phyloP scores from a whole-genome alignment of 768 basidiomycete genomes.

The Agrocybe praecox region DNA sequence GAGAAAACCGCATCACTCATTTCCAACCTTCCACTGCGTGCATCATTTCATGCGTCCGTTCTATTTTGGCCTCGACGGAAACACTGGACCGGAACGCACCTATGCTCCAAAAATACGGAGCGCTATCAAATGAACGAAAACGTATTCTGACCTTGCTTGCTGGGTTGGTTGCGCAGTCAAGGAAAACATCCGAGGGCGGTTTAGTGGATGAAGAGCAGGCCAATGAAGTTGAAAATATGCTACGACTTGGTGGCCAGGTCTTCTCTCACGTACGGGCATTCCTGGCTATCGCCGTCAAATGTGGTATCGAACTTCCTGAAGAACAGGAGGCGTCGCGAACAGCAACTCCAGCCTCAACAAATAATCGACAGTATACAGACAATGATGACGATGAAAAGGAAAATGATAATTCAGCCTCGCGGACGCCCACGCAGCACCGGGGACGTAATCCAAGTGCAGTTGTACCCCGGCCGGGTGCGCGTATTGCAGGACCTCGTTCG shows the following conservation, averaged over 20 bases:
- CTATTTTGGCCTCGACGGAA: constrained; percentile 80
- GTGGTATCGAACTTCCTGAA: constrained; percentile 70
- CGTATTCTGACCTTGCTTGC: constrained; percentile 81
- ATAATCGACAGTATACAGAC: constrained; percentile 16
- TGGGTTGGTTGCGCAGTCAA: constrained; percentile 79
- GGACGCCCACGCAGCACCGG: constrained; percentile 36
- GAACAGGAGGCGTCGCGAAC: constrained; percentile 34
- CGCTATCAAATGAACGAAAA: constrained; percentile 78
- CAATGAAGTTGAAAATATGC: constrained; percentile 73
- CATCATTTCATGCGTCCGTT: constrained; percentile 92
- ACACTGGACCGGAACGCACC: constrained; percentile 84
- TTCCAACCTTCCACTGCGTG: constrained; percentile 94
- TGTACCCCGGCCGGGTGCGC: constrained; percentile 17
- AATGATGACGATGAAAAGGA: constrained; percentile 21
- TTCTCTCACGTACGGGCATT: constrained; percentile 83
- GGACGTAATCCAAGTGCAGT: constrained; percentile 23
- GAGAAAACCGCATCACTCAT: constrained; percentile 75
- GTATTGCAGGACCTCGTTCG: constrained; percentile 25
- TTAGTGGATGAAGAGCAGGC: constrained; percentile 48
- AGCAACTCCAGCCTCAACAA: constrained; percentile 25
- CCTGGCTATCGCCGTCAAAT: constrained; percentile 73
- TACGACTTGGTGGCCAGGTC: constrained; percentile 78
- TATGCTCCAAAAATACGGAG: constrained; percentile 64
- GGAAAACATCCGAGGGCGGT: constrained; percentile 58
- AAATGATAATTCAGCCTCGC: constrained; percentile 29